These are phyloP conservation scores for Corynespora cassiicola DNA, from an alignment of 2,329 filamentous ascomycete genomes.

Conservation along the genomic window DNA sequence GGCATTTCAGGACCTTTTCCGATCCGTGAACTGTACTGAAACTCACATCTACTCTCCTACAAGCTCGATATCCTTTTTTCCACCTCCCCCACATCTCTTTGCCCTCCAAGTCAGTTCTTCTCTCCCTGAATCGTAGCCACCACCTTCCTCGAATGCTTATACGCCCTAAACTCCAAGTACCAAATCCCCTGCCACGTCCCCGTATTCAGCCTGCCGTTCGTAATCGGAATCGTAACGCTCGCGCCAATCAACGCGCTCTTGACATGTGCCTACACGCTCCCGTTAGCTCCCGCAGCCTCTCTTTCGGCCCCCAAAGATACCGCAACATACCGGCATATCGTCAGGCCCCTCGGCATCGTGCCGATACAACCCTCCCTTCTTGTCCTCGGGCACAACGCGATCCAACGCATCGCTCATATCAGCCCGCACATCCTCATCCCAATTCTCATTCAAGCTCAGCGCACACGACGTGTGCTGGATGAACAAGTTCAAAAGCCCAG, in stretches of 20 bases:
- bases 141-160: slow-evolving; percentile 78
- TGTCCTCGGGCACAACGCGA: slow-evolving; percentile 84
- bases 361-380: slow-evolving; percentile 69
- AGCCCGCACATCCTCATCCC: slow-evolving; percentile 80
- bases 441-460: slow-evolving; percentile 92
- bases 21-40: too few relatives aligned
- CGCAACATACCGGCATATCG: slow-evolving; percentile 81
- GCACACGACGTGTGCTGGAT: slow-evolving; percentile 95
- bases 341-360: slow-evolving; percentile 87
- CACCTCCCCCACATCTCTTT: not conserved
- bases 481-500: slow-evolving; percentile 78
- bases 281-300: not conserved
- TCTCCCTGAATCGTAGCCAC: slow-evolving; percentile 96
- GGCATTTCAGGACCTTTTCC: too few relatives aligned
- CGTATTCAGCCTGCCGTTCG: slow-evolving; percentile 76
- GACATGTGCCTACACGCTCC: slow-evolving; percentile 74
- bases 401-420: slow-evolving; percentile 97
- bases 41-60: too few relatives aligned
- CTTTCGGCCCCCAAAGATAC: slow-evolving; percentile 4
- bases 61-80: not conserved
- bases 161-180: slow-evolving; percentile 87
- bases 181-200: slow-evolving; percentile 90
- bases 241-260: slow-evolving; percentile 90
- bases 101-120: slow-evolving; percentile 51
- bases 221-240: slow-evolving; percentile 89